These are phyloP conservation scores for Jatropha curcas DNA, from an alignment of 345 rosid species.

Conservation along the genomic window DNA sequence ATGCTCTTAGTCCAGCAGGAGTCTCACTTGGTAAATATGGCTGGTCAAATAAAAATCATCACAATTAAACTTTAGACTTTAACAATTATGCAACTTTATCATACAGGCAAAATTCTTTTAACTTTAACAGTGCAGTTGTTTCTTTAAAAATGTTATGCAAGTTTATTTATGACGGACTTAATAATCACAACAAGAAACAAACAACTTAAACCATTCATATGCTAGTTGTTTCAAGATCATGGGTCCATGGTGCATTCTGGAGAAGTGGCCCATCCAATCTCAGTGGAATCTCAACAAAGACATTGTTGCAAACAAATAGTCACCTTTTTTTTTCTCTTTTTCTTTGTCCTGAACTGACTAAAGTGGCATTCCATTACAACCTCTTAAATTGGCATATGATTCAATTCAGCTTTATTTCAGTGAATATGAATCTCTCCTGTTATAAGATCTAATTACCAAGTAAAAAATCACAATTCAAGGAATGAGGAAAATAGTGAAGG, in stretches of 20 bases:
- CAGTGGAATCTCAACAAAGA: conserved; percentile 18
- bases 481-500: neutral
- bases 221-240: conserved; percentile 9
- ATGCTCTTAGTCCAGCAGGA: conserved; percentile 63
- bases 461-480: neutral
- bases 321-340: neutral
- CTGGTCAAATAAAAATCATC: conserved; percentile 41
- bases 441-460: neutral
- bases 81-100: neutral
- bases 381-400: neutral
- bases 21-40: conserved; percentile 86
- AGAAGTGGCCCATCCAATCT: conserved; percentile 9
- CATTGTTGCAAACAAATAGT: neutral
- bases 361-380: neutral
- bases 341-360: neutral
- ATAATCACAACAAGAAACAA: neutral
- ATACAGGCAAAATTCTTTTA: neutral
- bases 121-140: neutral
- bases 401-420: neutral
- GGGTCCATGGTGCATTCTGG: conserved; percentile 16
- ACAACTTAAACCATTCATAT: conserved; percentile 4
- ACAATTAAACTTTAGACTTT: neutral
- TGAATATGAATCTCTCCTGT: neutral
- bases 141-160: too few species aligned
- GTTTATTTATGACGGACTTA: neutral